Base-by-base conservation (phyloP, 208 protist species). In the Trypanosoma platydactyli region DNA sequence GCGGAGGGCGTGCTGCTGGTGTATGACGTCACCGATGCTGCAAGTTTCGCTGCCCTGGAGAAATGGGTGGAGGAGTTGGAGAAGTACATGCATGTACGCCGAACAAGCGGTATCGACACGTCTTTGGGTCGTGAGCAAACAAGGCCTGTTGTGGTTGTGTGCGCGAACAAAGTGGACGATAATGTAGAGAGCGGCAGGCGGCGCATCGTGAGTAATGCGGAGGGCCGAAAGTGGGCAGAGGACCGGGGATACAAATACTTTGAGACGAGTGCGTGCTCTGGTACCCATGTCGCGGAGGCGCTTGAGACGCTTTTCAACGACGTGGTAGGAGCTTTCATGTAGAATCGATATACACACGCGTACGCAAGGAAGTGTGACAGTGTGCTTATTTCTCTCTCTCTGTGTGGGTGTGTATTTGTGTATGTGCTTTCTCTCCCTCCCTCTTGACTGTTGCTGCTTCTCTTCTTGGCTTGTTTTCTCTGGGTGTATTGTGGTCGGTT, bases 1-100 rank as follows among this genome's bases (percentile, higher is more conserved):
- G 78, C 94, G 11, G 92, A 99, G 64, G 98, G 93, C 29, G 80
- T 98, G 18, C 30, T 94, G 18, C 64, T 97, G 7, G 69, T 94
- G 18, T 97, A 84, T 48, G 92, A 97, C 60, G 86, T 91, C 1
- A 68, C 57, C 24, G 65, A 84, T 44, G 70, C 55, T 13, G 22
- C 71, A 6, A 89, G 75, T 60, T 97, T 97, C 53, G 44, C 46
- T 2, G 61, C 64, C n/a, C 71, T 97, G 16, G 50, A 94, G 18
- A 40, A 42, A 11, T 97, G 92, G 89, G 69, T 81, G 73, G 71
- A 68, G 3, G 92, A 97, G 69, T 51, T 89, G 33, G 48, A 41
- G n/a, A 45, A 52, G 22, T 92, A 91, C 69, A 46, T 83, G 25
- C 55, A 60, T 9, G 1, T 50, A 1, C 4, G 41, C 1, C 54